Evolutionary conservation across 257 asterid genomes (phyloP).

Genomic region (Cordia subcordata): DNA sequence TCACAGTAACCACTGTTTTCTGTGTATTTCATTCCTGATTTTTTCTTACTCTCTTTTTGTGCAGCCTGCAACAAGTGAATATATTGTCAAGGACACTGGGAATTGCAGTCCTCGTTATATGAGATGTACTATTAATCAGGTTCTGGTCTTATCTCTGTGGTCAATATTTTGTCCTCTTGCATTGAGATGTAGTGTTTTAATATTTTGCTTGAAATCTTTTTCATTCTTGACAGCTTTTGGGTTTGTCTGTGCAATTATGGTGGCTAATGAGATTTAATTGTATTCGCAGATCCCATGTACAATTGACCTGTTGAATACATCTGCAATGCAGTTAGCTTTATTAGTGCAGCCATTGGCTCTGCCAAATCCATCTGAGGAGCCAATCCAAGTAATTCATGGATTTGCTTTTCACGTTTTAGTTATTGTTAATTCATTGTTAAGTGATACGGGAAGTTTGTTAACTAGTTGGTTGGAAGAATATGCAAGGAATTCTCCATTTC

Average conservation of each 20-base stretch:
- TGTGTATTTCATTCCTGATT: constrained; percentile 15
- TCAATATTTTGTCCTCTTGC: constrained; percentile 1
- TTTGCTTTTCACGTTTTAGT: constrained; percentile 4
- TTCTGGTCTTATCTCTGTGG: constrained; percentile 8
- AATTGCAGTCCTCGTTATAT: constrained; percentile 98
- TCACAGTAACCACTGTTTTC: background rate
- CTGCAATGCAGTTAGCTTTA: constrained; percentile 92
- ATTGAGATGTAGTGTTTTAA: constrained; percentile 16
- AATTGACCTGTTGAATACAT: constrained; percentile 85
- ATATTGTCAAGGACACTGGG: constrained; percentile 89
- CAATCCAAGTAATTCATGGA: constrained; percentile 66
- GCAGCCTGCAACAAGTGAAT: constrained; percentile 97
- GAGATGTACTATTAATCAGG: constrained; percentile 98
- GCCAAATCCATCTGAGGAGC: constrained; percentile 95
- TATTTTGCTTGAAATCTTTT: constrained; percentile 3
- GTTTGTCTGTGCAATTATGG: constrained; percentile 12
- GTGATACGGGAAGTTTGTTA: background rate
- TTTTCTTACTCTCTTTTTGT: constrained; percentile 18
- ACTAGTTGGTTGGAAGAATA: background rate
- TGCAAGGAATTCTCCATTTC: too few species aligned
- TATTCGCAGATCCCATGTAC: constrained; percentile 84
- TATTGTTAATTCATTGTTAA: background rate
- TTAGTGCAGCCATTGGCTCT: constrained; percentile 98
- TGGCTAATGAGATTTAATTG: constrained; percentile 21
- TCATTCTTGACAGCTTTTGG: background rate